These are phyloP conservation scores for Castanea sativa DNA, from an alignment of 306 rosid genomes.

Conservation along the genomic window DNA sequence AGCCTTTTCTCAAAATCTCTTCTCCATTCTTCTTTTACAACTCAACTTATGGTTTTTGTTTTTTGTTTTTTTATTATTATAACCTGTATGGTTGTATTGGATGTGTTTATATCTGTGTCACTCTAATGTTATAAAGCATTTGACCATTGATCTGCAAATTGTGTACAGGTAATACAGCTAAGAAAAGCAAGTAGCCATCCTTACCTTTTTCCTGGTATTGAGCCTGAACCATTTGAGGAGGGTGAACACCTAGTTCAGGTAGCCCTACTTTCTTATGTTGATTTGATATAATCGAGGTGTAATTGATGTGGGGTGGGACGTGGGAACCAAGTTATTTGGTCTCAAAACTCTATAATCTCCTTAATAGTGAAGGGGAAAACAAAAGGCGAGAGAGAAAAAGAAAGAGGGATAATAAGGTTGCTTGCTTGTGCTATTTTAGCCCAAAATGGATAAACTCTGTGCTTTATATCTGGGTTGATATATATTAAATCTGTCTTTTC, in stretches of 20 bases:
- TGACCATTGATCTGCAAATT: constrained; percentile 18
- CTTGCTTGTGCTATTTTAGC: not conserved
- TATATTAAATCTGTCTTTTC: constrained; percentile 2
- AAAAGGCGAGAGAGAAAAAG: not conserved
- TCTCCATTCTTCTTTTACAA: no score
- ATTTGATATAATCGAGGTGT: not conserved
- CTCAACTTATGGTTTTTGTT: no score
- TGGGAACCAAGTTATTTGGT: not conserved
- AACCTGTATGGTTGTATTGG: not conserved
- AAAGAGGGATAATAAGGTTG: not conserved
- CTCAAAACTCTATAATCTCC: not conserved
- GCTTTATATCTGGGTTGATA: not conserved
- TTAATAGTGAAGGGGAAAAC: not conserved
- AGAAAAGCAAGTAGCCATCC: constrained; percentile 97
- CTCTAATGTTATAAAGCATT: not conserved
- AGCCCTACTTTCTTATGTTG: constrained; percentile 11
- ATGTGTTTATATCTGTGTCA: constrained; percentile 4
- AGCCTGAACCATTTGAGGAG: constrained; percentile 97
- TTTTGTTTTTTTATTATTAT: no score
- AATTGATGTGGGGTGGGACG: not conserved
- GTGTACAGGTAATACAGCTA: constrained; percentile 69
- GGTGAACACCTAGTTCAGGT: constrained; percentile 98
- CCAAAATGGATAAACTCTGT: not conserved
- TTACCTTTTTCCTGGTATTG: constrained; percentile 91
- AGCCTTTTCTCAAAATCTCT: no score